Percentiles rank a stretch among this genome's conserved stretches.
Conservation (phyloP, 108 stramenopile species). For the Cyclotella sp. region DNA sequence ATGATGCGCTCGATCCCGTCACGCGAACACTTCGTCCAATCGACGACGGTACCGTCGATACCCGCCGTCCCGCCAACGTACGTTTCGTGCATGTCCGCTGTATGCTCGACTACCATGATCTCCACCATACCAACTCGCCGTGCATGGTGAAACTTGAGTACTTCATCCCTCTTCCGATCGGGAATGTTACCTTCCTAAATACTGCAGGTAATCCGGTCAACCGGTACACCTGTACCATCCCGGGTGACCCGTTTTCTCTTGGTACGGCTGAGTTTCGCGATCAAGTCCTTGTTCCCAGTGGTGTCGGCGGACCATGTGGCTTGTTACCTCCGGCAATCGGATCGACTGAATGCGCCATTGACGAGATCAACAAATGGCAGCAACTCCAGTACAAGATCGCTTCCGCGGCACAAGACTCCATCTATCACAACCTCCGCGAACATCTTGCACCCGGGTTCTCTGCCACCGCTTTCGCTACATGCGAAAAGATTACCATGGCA, state of each 20-base stretch:
- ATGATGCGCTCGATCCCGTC: neutral
- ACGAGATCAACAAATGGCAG: neutral
- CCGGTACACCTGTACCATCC: too few species aligned
- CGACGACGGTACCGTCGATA: neutral
- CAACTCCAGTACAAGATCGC: neutral
- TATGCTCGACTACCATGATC: neutral
- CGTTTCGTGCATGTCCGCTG: neutral
- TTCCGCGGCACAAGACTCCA: neutral
- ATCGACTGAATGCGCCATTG: neutral
- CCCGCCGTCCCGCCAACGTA: too few species aligned
- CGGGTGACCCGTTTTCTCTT: neutral
- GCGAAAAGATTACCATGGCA: neutral
- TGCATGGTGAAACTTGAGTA: too few species aligned
- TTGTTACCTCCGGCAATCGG: neutral
- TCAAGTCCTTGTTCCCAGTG: too few species aligned
- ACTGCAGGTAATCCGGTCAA: too few species aligned
- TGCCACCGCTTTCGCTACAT: too few species aligned
- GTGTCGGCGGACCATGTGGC: neutral
- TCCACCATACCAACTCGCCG: neutral
- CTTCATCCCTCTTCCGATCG: neutral
- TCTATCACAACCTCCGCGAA: too few species aligned
- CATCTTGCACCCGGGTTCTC: too few species aligned
- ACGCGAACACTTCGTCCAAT: neutral
- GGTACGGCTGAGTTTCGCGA: neutral
- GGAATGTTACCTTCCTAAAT: slow-evolving; percentile 9